These are phyloP conservation scores for Chaetomium sp. DNA, from an alignment of 2,329 filamentous ascomycete genomes.

Conservation along the genomic window DNA sequence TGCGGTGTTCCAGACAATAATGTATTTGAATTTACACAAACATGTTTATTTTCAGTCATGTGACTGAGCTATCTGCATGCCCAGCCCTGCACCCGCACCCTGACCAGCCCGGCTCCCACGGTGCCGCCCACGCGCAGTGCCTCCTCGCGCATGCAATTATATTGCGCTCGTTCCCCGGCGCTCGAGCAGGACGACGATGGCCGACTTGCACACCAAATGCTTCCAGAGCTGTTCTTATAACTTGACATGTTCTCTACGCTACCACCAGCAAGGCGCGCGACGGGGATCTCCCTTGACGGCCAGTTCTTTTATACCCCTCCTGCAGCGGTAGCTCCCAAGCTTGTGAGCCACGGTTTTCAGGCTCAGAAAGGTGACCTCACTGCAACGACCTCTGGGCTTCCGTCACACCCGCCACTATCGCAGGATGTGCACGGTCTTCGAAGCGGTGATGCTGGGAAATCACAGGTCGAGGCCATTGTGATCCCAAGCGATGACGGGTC, in stretches of 20 bases:
- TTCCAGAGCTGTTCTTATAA: slow-evolving; percentile 8
- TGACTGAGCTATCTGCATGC: no score
- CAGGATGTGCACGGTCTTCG: slow-evolving; percentile 6
- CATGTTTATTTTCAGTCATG: no score
- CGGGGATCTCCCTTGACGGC: slow-evolving; percentile 8
- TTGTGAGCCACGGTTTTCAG: slow-evolving; percentile 1
- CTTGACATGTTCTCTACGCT: slow-evolving; percentile 8
- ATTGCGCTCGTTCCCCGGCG: slow-evolving; percentile 11
- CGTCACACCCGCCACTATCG: slow-evolving; percentile 7
- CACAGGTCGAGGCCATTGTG: slow-evolving; percentile 7
- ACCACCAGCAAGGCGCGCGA: slow-evolving; percentile 3
- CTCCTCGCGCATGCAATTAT: slow-evolving; percentile 13
- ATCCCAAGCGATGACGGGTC: neutral
- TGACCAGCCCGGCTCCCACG: no score
- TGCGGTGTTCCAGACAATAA: no score
- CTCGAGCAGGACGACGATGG: slow-evolving; percentile 8
- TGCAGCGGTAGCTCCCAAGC: neutral
- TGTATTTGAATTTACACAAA: no score
- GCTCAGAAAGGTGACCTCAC: slow-evolving; percentile 4
- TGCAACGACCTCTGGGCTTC: slow-evolving; percentile 11
- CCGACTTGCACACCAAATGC: slow-evolving; percentile 12
- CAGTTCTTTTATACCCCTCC: slow-evolving; percentile 8
- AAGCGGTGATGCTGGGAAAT: neutral
- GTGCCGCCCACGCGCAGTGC: no score
- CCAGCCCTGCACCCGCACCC: no score